phyloP scores from a whole-genome alignment of 768 basidiomycete genomes.

The Favolaschia claudopus region DNA sequence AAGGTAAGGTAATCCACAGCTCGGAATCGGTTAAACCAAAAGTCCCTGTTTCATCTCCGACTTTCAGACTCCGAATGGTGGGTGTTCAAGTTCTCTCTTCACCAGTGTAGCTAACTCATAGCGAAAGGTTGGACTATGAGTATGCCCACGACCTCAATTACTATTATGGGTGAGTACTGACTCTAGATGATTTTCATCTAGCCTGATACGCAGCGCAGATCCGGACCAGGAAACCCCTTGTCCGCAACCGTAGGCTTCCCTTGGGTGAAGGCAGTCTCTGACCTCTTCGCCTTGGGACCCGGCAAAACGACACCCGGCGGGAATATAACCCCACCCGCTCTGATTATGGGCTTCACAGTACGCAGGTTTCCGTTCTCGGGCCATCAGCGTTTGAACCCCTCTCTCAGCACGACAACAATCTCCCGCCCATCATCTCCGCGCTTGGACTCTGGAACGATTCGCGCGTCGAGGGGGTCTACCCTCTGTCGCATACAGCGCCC shows the following conservation, averaged over 20 bases:
- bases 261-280: constrained; percentile 47
- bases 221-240: constrained; percentile 54
- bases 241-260: constrained; percentile 48
- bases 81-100: background rate
- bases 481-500: constrained; percentile 41
- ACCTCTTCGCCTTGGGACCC: constrained; percentile 44
- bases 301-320: constrained; percentile 30
- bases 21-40: background rate
- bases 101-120: no score
- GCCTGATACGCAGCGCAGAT: constrained; percentile 28
- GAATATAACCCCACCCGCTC: constrained; percentile 44
- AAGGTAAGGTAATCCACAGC: constrained; percentile 31
- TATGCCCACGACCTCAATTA: constrained; percentile 55
- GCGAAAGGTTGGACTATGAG: constrained; percentile 40
- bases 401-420: constrained; percentile 51
- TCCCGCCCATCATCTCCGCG: constrained; percentile 50
- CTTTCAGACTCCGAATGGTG: constrained; percentile 47
- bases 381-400: no score
- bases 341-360: constrained; percentile 54
- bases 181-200: background rate
- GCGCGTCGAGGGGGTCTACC: constrained; percentile 36
- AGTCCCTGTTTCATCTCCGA: background rate
- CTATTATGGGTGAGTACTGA: constrained; percentile 45
- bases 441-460: constrained; percentile 54
- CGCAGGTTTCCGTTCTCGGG: constrained; percentile 1